Evolutionary conservation across 805 yeast genomes (phyloP).

Genomic region (Zygoascus bituminiphila): DNA sequence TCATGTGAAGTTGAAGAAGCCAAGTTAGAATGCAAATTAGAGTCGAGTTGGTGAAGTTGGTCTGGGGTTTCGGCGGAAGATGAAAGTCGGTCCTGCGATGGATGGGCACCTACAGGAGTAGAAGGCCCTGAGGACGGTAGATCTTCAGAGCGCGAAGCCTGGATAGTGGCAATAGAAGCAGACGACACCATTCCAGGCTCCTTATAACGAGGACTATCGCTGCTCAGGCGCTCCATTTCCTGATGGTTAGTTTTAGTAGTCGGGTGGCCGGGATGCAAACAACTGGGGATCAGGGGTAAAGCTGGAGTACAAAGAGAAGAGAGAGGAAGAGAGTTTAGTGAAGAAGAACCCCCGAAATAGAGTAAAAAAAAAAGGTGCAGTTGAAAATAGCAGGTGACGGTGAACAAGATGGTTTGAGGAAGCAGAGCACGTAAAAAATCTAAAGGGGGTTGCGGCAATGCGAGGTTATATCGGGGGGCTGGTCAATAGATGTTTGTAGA

Average conservation of each 20-base stretch:
- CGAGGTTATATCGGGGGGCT: not conserved
- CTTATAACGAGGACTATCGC: not conserved
- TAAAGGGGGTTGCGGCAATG: not conserved
- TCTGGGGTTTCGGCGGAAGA: not conserved
- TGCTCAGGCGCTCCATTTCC: constrained; percentile 3
- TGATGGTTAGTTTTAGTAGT: not conserved
- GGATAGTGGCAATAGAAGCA: not conserved
- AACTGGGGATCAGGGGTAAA: not conserved
- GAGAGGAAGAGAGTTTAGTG: too few relatives aligned
- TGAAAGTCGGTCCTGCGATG: not conserved
- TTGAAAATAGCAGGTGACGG: not conserved
- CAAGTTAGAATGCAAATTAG: not conserved
- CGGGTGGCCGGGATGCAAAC: not conserved
- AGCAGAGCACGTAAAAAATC: not conserved
- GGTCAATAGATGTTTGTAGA: too few relatives aligned
- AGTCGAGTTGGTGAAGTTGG: not conserved
- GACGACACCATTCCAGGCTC: not conserved
- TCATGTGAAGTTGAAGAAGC: not conserved
- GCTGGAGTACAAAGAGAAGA: too few relatives aligned
- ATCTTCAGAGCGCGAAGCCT: not conserved
- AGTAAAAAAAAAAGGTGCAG: not conserved
- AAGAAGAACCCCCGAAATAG: too few relatives aligned
- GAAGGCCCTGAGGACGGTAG: not conserved
- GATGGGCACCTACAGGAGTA: not conserved
- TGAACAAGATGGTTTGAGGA: too few relatives aligned